Base-by-base conservation (phyloP, 1,139 yeast genomes). In the Wickerhamomyces sp. region DNA sequence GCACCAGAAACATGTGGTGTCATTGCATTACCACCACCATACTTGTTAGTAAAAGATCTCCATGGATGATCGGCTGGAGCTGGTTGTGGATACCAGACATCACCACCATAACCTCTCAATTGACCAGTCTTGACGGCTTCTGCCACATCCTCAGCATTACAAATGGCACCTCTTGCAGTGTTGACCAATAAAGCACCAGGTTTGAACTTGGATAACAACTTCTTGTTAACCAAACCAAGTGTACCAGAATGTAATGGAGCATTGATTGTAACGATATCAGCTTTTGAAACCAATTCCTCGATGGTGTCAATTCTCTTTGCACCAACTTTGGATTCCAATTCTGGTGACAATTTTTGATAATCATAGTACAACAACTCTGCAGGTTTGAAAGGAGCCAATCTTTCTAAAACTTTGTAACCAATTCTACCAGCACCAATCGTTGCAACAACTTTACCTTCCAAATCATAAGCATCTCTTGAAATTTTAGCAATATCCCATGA, bases 361-460 rank as follows among this genome's bases (percentile, higher is more conserved):
- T 83, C 93, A 55, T 67, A 83, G 64, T 83, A 83, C 41, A 78
- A 68, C 50, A 83, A 66, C 55, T 81, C 82, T 61, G 78, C 77
- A 41, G 86, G 85, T 57, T 78, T 78, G 65, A 84, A 83, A 5
- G 93, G 80, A 43, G 74, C 68, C 52, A 83, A 61, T 56, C 93
- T 70, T 59, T 82, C 84, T 54, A 83, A 66, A 18, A 83, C 83
- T 43, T 88, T 71, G 66, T 74, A 78, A 20, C 93, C 94, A 51
- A 84, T 84, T 58, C 93, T 72, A 38, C 94, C 93, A 28, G 85
- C 83, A 40, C 91, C 94, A 44, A 83, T 84, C 28, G 91, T 82
- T 20, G 85, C 83, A 41, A 84, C 65, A 18, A 77, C 81, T 62
- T 83, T 84, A 44, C 75, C 85, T 58, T 84, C 93, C 45, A 84